Conservation (phyloP, 306 rosid species). For the Rosa rugosa region DNA sequence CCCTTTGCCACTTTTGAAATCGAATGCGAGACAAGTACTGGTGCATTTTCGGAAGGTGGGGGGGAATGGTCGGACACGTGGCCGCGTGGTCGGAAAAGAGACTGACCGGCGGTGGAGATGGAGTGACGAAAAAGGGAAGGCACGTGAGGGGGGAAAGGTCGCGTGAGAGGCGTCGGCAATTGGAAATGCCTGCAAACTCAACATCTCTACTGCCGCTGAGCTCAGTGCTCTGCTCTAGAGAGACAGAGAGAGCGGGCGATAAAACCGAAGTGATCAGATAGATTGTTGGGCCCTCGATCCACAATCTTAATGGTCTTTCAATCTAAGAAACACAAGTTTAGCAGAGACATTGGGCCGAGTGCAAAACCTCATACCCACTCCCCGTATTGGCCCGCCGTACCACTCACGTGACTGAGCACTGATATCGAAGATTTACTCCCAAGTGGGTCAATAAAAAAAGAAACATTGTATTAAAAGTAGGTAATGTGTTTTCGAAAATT, state of each 20-base stretch:
- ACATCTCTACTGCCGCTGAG: constrained; percentile 18
- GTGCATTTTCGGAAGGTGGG: constrained; percentile 27
- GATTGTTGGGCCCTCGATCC: no score
- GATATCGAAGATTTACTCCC: no score
- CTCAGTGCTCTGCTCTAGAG: not conserved
- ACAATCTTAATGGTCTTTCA: no score
- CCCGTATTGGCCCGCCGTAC: no score
- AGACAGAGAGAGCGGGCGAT: not conserved
- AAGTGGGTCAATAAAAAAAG: no score
- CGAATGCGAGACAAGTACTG: constrained; percentile 25
- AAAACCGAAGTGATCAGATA: not conserved
- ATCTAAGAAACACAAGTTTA: no score
- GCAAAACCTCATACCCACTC: no score
- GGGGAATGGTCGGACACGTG: constrained; percentile 36
- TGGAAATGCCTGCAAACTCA: constrained; percentile 33
- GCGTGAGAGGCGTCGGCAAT: constrained; percentile 25
- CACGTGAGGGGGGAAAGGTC: constrained; percentile 25
- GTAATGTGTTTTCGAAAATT: no score
- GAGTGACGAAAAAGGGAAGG: constrained; percentile 25
- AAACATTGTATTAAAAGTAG: no score
- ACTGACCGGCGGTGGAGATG: constrained; percentile 20
- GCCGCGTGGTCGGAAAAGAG: constrained; percentile 25
- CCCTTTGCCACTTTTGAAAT: constrained; percentile 58
- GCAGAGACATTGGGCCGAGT: no score
- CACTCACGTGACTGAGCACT: no score